These are phyloP conservation scores for Trypanosoma melophagium DNA, from an alignment of 208 protist genomes.

Conservation along the genomic window DNA sequence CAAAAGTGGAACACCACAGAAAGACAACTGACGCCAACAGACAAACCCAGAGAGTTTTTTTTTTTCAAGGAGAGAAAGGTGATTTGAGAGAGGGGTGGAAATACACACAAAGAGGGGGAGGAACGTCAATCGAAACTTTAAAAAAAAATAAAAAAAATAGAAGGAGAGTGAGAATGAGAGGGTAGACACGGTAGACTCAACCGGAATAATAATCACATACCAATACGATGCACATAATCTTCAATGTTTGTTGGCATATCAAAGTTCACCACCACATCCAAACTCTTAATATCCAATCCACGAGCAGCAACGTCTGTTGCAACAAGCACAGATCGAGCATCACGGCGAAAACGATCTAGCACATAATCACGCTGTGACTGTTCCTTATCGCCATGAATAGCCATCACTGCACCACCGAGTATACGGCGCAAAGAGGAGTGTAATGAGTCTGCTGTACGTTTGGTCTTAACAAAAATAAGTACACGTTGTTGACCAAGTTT, in stretches of 20 bases:
- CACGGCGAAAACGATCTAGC: constrained; percentile 76
- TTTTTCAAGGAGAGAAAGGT: no score
- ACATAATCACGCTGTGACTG: constrained; percentile 92
- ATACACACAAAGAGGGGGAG: not conserved
- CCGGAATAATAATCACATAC: constrained; percentile 73
- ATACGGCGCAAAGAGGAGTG: constrained; percentile 61
- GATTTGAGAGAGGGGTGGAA: not conserved
- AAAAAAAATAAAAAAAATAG: constrained; percentile 2
- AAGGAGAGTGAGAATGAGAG: constrained; percentile 8
- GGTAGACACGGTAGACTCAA: constrained; percentile 19
- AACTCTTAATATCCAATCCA: constrained; percentile 97
- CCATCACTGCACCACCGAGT: constrained; percentile 61
- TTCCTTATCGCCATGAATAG: constrained; percentile 92
- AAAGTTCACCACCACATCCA: constrained; percentile 99
- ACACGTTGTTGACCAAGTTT: constrained; percentile 64
- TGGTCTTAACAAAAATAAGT: constrained; percentile 91
- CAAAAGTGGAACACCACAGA: constrained; percentile 18
- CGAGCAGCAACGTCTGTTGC: constrained; percentile 93
- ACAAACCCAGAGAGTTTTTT: no score
- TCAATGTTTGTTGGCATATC: constrained; percentile 99
- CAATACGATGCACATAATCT: constrained; percentile 98
- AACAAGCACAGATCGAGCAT: constrained; percentile 71
- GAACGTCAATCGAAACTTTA: not conserved
- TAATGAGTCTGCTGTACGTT: constrained; percentile 78
- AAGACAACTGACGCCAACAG: constrained; percentile 24